These are phyloP conservation scores for Saccharum spontaneum DNA, from an alignment of 176 grass and related monocot species.

Conservation along the genomic window DNA sequence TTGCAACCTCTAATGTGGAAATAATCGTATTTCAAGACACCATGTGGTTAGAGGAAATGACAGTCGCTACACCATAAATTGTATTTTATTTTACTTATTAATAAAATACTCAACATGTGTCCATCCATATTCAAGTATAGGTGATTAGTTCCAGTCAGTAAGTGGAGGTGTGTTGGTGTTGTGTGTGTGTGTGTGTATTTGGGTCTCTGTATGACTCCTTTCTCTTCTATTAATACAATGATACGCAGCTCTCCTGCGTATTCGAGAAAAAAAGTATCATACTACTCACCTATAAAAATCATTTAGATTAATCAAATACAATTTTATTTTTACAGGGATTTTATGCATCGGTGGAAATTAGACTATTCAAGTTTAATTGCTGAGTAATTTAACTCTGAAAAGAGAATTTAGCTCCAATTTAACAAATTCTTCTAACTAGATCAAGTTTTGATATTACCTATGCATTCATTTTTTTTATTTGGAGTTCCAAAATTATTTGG, in stretches of 20 bases:
- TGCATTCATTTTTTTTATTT: not conserved
- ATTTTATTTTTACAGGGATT: not conserved
- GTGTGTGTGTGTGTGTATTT: too few relatives aligned
- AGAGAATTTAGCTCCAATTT: not conserved
- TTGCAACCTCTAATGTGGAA: not conserved
- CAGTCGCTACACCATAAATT: not conserved
- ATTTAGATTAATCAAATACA: not conserved
- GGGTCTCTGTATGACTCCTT: too few relatives aligned
- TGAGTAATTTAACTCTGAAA: not conserved
- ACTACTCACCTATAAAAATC: not conserved
- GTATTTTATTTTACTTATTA: conserved; percentile 5
- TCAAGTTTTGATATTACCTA: not conserved
- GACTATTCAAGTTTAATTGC: not conserved
- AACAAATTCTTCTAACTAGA: not conserved
- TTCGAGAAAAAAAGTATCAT: too few relatives aligned
- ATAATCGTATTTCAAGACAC: not conserved
- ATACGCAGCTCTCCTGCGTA: too few relatives aligned
- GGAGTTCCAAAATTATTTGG: not conserved
- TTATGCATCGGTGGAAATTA: not conserved
- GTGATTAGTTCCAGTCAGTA: too few relatives aligned
- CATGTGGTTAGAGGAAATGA: not conserved
- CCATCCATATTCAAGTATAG: not conserved
- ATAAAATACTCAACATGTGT: not conserved
- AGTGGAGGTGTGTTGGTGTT: too few relatives aligned
- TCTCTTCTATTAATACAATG: too few relatives aligned